These are phyloP conservation scores for Ophiostoma montium DNA, from an alignment of 2,329 filamentous ascomycete species.

Conservation along the genomic window DNA sequence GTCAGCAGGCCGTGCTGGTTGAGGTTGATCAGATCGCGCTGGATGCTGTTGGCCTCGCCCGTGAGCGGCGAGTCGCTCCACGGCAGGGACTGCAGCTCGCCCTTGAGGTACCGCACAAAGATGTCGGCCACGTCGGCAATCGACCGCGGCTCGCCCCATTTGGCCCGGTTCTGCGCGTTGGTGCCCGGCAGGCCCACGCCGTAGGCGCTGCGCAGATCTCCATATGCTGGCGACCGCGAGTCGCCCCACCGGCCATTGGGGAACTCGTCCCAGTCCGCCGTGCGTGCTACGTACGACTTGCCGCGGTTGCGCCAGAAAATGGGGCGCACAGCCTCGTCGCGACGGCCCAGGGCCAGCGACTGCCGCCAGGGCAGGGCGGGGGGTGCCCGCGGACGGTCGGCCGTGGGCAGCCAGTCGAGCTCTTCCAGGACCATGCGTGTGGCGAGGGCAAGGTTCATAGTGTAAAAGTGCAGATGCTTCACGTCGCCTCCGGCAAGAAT, in stretches of 20 bases:
- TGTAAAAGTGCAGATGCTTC: conserved; percentile 91
- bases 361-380: conserved; percentile 94
- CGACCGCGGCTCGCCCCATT: conserved; percentile 77
- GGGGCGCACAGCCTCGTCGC: conserved; percentile 88
- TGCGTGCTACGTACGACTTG: conserved; percentile 87
- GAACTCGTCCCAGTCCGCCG: conserved; percentile 98
- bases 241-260: conserved; percentile 98
- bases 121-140: conserved; percentile 68
- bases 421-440: conserved; percentile 91
- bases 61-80: conserved; percentile 91
- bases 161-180: conserved; percentile 88
- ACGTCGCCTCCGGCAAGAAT: conserved; percentile 65
- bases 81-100: conserved; percentile 67
- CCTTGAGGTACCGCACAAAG: conserved; percentile 74
- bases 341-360: conserved; percentile 74
- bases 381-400: conserved; percentile 57
- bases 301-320: conserved; percentile 98
- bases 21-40: conserved; percentile 60
- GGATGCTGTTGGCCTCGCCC: conserved; percentile 66
- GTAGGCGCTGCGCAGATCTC: conserved; percentile 83
- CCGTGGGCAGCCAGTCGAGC: conserved; percentile 64
- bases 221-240: conserved; percentile 88
- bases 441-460: conserved; percentile 94
- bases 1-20: conserved; percentile 82
- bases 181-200: conserved; percentile 87